A percentile compares a stretch with the other conserved stretches of the same genome.
These are phyloP conservation scores for Xylaria cubensis DNA, from an alignment of 495 filamentous ascomycete species.

Conservation along the genomic window DNA sequence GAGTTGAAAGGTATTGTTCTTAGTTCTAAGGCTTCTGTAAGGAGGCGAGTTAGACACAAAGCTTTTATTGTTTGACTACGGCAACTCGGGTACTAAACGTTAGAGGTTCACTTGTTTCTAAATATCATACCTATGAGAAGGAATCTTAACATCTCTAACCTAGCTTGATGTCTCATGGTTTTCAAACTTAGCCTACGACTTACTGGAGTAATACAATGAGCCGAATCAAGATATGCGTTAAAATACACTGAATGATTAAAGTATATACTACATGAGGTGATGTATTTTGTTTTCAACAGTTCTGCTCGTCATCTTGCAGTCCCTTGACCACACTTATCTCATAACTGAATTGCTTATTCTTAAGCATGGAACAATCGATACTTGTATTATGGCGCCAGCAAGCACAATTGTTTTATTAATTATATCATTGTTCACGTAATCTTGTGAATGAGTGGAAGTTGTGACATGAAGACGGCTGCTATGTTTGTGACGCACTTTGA, in stretches of 20 bases:
- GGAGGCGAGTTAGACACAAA: neutral
- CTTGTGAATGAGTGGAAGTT: neutral
- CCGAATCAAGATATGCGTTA: neutral
- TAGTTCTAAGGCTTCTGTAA: neutral
- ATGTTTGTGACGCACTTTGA: neutral
- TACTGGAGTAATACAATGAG: neutral
- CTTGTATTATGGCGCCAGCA: too few species aligned
- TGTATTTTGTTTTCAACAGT: too few species aligned
- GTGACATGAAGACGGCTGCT: neutral
- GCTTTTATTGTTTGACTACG: neutral
- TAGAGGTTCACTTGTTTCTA: neutral
- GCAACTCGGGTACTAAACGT: too few species aligned
- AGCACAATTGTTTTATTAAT: too few species aligned
- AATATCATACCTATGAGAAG: neutral
- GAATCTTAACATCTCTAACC: neutral
- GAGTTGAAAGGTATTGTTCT: neutral
- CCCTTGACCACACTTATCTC: too few species aligned
- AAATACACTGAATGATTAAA: neutral
- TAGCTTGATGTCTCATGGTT: neutral
- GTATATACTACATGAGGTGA: too few species aligned
- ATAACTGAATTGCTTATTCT: too few species aligned
- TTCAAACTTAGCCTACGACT: neutral
- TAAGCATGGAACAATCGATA: too few species aligned
- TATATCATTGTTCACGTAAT: neutral
- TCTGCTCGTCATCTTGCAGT: too few species aligned